Evolutionary conservation across 1,139 yeast species (phyloP).

Genomic region (Sugiyamaella japonica): DNA sequence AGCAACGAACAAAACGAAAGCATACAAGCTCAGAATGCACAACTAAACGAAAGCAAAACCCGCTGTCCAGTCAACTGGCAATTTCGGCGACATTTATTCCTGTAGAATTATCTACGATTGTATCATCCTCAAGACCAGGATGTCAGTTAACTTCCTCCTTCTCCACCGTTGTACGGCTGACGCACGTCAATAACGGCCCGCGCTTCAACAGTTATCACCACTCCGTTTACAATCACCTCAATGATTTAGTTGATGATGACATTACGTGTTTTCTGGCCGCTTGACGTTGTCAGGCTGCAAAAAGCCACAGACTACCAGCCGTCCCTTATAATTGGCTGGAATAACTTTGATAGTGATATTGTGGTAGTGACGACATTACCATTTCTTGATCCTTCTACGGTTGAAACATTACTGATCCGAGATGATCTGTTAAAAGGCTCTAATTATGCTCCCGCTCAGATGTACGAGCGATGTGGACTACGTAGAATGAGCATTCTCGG

Average conservation of each 20-base stretch:
- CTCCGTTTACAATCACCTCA: not conserved
- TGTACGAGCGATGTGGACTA: slow-evolving; percentile 36
- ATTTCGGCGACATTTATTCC: no score
- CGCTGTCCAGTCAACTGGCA: no score
- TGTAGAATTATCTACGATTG: no score
- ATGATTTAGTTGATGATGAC: slow-evolving; percentile 11
- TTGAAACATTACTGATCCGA: slow-evolving; percentile 32
- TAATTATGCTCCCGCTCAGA: slow-evolving; percentile 30
- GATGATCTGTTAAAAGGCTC: slow-evolving; percentile 34
- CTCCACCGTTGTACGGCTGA: no score
- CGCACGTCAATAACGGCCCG: no score
- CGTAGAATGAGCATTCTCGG: slow-evolving; percentile 36
- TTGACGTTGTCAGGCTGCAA: slow-evolving; percentile 33
- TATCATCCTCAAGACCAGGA: no score
- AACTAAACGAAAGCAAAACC: no score
- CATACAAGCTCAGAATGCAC: no score
- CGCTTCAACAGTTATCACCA: no score
- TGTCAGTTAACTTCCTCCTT: no score
- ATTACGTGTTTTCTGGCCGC: slow-evolving; percentile 43
- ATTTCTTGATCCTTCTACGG: slow-evolving; percentile 32
- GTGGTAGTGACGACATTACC: slow-evolving; percentile 42
- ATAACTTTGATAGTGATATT: slow-evolving; percentile 33
- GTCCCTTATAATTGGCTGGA: slow-evolving; percentile 41
- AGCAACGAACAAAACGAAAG: no score
- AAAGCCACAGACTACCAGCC: slow-evolving; percentile 28